Percentiles rank a stretch among this genome's conserved stretches.
Conservation (phyloP, 495 filamentous ascomycete genomes). For the Letharia columbiana region DNA sequence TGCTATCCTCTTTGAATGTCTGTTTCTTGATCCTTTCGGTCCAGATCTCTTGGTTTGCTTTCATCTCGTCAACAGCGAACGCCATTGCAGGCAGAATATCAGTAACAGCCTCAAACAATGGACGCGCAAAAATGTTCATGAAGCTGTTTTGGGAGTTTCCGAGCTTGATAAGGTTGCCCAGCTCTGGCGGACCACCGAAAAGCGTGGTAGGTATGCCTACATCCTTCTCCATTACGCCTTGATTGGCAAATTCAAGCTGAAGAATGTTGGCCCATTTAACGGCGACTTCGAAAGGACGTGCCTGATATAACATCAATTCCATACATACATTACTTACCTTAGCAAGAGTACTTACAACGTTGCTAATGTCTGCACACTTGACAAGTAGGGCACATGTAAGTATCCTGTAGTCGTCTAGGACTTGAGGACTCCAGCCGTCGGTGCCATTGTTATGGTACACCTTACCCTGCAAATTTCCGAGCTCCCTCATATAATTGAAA, state of each 20-base stretch:
- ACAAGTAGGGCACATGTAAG: slow-evolving; percentile 82
- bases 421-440: slow-evolving; percentile 64
- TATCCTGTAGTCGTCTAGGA: slow-evolving; percentile 61
- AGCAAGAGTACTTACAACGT: slow-evolving; percentile 57
- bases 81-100: slow-evolving; percentile 75
- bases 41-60: slow-evolving; percentile 65
- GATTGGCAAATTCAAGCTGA: slow-evolving; percentile 87
- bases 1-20: slow-evolving; percentile 5
- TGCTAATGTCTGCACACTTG: slow-evolving; percentile 98
- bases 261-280: slow-evolving; percentile 82
- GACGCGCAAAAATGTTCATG: slow-evolving; percentile 90
- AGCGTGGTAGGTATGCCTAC: slow-evolving; percentile 79
- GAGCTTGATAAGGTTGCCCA: slow-evolving; percentile 73
- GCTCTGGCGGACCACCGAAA: slow-evolving; percentile 71
- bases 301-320: slow-evolving; percentile 42
- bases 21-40: slow-evolving; percentile 31
- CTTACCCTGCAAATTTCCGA: slow-evolving; percentile 69
- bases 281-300: slow-evolving; percentile 72
- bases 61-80: slow-evolving; percentile 74
- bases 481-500: slow-evolving; percentile 86
- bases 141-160: slow-evolving; percentile 84
- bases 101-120: slow-evolving; percentile 77
- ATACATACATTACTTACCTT: slow-evolving; percentile 3
- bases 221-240: slow-evolving; percentile 84
- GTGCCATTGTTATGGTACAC: slow-evolving; percentile 52